Evolutionary conservation across 23 red algal species (phyloP).

Genomic region (Pyropia yezoensis): DNA sequence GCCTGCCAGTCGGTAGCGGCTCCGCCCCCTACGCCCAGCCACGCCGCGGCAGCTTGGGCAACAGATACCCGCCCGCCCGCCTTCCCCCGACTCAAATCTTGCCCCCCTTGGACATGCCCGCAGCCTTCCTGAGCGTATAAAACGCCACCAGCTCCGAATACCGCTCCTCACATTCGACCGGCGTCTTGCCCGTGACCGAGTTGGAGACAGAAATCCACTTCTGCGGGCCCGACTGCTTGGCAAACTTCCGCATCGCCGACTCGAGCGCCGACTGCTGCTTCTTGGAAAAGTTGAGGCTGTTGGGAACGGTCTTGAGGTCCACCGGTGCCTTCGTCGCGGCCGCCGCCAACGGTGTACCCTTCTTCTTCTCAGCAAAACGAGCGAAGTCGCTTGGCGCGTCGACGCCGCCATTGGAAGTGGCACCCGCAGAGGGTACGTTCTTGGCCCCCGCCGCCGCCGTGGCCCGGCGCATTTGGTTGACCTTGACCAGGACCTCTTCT

Average conservation of each 20-base stretch:
- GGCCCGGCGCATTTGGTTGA: conserved; percentile 27
- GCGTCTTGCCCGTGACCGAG: conserved; percentile 26
- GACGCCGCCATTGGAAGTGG: background rate
- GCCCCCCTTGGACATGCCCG: background rate
- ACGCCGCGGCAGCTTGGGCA: background rate
- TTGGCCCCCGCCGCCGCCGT: background rate
- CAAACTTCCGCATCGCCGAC: conserved; percentile 55
- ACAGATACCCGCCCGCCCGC: background rate
- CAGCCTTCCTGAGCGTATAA: conserved; percentile 42
- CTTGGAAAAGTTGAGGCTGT: conserved; percentile 60
- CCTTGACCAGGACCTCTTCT: conserved; percentile 41
- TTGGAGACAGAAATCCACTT: conserved; percentile 39
- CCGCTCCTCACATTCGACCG: conserved; percentile 55
- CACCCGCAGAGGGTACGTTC: background rate
- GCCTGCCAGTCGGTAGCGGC: no score
- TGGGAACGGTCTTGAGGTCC: conserved; percentile 15
- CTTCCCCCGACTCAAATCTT: background rate
- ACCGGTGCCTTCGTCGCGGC: conserved; percentile 8
- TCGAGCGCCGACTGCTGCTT: conserved; percentile 69
- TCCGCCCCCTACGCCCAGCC: no score
- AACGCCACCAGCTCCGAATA: conserved; percentile 69
- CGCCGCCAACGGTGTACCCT: conserved; percentile 3
- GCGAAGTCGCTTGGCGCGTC: conserved; percentile 17
- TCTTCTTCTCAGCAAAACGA: conserved; percentile 63
- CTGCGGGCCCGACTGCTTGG: conserved; percentile 6